A percentile compares a stretch with the other conserved stretches of the same genome.
These are phyloP conservation scores for Xanthoconium purpureum DNA, from an alignment of 768 basidiomycete genomes.

Conservation along the genomic window DNA sequence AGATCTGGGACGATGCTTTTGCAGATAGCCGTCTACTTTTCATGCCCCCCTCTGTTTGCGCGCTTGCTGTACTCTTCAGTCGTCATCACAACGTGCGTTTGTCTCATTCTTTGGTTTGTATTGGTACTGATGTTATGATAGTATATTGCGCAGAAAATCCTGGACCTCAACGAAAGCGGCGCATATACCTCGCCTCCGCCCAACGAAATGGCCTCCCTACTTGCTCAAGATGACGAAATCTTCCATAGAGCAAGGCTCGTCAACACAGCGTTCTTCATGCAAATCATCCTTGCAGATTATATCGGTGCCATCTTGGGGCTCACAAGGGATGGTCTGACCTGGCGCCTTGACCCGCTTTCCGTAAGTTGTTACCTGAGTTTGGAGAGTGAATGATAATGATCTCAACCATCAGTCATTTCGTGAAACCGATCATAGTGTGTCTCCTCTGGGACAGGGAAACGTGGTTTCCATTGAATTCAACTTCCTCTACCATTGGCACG, in stretches of 20 bases:
- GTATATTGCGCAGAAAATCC: slow-evolving; percentile 67
- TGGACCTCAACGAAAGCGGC: slow-evolving; percentile 65
- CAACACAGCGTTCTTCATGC: slow-evolving; percentile 71
- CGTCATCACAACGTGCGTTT: slow-evolving; percentile 70
- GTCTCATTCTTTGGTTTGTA: background rate
- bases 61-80: slow-evolving; percentile 63
- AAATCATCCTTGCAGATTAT: slow-evolving; percentile 68
- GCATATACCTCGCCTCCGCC: slow-evolving; percentile 35
- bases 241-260: slow-evolving; percentile 72
- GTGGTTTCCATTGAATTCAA: slow-evolving; percentile 77
- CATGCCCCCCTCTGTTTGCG: slow-evolving; percentile 72
- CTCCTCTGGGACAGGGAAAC: slow-evolving; percentile 70
- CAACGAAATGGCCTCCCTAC: slow-evolving; percentile 19
- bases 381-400: background rate
- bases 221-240: slow-evolving; percentile 69
- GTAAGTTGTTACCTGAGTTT: slow-evolving; percentile 30
- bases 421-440: slow-evolving; percentile 46
- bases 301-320: slow-evolving; percentile 73
- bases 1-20: slow-evolving; percentile 65
- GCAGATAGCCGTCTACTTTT: slow-evolving; percentile 61
- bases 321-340: slow-evolving; percentile 56
- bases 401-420: slow-evolving; percentile 44
- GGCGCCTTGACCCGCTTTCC: slow-evolving; percentile 69
- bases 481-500: slow-evolving; percentile 59
- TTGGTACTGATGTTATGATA: slow-evolving; percentile 28